phyloP scores from a whole-genome alignment of 805 yeast species.

The Saturnispora dispora region DNA sequence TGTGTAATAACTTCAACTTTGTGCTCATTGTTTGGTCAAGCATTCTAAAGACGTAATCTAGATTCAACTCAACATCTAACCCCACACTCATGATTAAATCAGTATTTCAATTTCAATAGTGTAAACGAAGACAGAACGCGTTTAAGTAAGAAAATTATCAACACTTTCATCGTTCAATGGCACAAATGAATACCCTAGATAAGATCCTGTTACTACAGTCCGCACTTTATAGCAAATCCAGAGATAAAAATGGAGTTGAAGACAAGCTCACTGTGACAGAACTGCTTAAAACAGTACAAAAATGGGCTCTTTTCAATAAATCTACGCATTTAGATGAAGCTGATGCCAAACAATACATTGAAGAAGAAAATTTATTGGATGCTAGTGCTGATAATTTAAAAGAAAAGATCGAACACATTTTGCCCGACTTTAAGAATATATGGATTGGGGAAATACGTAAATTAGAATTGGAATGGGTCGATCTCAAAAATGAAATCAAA shows the following conservation, averaged over 20 bases:
- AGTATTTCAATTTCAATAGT: not conserved
- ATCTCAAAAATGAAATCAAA: slow-evolving; percentile 31
- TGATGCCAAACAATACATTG: not conserved
- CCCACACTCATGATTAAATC: not conserved
- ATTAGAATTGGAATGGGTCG: slow-evolving; percentile 31
- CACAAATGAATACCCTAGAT: not conserved
- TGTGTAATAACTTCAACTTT: not conserved
- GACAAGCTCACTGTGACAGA: slow-evolving; percentile 1
- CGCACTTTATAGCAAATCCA: slow-evolving; percentile 3
- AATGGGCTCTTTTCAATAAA: not conserved
- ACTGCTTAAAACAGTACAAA: not conserved
- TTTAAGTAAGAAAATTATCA: not conserved
- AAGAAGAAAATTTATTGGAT: slow-evolving; percentile 4
- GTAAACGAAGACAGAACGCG: not conserved
- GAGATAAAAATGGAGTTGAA: not conserved
- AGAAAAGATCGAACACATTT: not conserved
- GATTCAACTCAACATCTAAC: slow-evolving; percentile 2
- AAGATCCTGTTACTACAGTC: slow-evolving; percentile 1
- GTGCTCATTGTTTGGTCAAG: not conserved
- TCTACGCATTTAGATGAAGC: not conserved
- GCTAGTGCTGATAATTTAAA: not conserved
- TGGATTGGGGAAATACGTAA: slow-evolving; percentile 29
- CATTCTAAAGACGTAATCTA: not conserved
- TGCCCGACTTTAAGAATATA: slow-evolving; percentile 21
- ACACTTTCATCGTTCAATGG: not conserved